Percentiles rank a stretch among this genome's conserved stretches.
phyloP scores from a whole-genome alignment of 768 basidiomycete genomes.

The Collybia nuda region DNA sequence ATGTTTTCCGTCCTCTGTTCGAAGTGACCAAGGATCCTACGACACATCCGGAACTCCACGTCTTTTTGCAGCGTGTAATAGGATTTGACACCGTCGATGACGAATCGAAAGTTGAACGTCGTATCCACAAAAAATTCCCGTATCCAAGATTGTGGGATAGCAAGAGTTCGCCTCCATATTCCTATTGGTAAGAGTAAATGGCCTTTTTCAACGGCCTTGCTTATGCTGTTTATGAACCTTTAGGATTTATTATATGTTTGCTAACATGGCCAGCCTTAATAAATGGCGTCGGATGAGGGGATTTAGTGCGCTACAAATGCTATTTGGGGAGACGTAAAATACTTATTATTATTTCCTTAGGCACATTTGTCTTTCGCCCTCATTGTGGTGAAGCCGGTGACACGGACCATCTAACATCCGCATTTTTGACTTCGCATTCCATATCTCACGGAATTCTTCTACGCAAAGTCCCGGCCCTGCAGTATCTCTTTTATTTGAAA shows the following conservation, averaged over 20 bases:
- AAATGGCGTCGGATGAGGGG: conserved; percentile 86
- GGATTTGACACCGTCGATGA: conserved; percentile 99
- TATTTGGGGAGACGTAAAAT: neutral
- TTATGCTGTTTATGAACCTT: conserved; percentile 1
- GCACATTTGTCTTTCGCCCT: conserved; percentile 94
- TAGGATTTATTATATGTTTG: conserved; percentile 97
- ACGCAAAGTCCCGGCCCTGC: conserved; percentile 94
- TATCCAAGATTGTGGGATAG: conserved; percentile 90
- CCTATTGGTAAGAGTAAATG: conserved; percentile 73
- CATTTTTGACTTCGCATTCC: conserved; percentile 94
- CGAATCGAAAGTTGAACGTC: conserved; percentile 89
- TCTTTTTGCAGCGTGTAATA: conserved; percentile 92
- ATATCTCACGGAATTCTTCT: conserved; percentile 99
- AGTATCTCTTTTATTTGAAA: conserved; percentile 96
- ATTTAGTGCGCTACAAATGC: conserved; percentile 67
- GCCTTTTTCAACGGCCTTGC: neutral
- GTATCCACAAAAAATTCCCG: conserved; percentile 93
- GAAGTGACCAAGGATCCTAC: conserved; percentile 93
- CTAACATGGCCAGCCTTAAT: conserved; percentile 94
- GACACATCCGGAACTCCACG: conserved; percentile 90
- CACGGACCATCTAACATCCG: conserved; percentile 94
- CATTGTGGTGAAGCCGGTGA: conserved; percentile 99
- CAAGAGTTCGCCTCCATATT: conserved; percentile 88
- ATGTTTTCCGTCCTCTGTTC: conserved; percentile 90
- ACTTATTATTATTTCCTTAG: conserved; percentile 39